Base-by-base conservation (phyloP, 2,329 filamentous ascomycete genomes). In the Lachnum nothofagi region DNA sequence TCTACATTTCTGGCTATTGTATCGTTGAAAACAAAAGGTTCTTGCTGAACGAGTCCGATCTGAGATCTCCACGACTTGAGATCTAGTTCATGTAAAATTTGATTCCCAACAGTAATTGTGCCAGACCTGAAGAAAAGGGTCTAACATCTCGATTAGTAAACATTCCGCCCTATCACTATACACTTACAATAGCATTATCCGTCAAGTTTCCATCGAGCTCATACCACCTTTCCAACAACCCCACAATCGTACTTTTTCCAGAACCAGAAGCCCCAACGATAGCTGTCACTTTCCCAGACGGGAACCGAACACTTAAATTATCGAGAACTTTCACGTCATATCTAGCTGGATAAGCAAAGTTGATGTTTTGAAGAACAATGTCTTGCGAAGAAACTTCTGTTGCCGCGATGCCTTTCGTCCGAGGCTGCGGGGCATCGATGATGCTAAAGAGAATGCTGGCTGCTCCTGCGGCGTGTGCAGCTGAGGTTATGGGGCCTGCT, bases 41-140 rank as follows among this genome's bases (percentile, higher is more conserved):
- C 81, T 57, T 85, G 82, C 51, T 83, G 79, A 2, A 86, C 82
- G 2, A 85, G 68, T 0, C 80, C 78, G 46, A 85, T 83, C 53
- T 79, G 72, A 0, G 71, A 72, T 29, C 76, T 60, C 68, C 68
- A 71, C 75, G 75, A 88, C 52, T 79, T 82, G 19, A 85, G 57
- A 31, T 86, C 73, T 10, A 52, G 48, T 7, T 54, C 51, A 20
- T 56, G 50, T n/a, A 60, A 27, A 12, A 51, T 56, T 34, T 24
- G 35, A 14, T 45, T 51, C 8, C 56, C 54, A 10, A 53, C 43
- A 6, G 46, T 53, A 19, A 60, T 58, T 5, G 24, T 54, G 6
- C 58, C 58, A 23, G 52, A 53, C 14, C 54, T 52, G 27, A 55
- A 59, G 35, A 54, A 56, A 3, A 59, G 51, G 5, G 58, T 63